phyloP scores from a whole-genome alignment of 805 yeast genomes.

The Teunomyces stri region DNA sequence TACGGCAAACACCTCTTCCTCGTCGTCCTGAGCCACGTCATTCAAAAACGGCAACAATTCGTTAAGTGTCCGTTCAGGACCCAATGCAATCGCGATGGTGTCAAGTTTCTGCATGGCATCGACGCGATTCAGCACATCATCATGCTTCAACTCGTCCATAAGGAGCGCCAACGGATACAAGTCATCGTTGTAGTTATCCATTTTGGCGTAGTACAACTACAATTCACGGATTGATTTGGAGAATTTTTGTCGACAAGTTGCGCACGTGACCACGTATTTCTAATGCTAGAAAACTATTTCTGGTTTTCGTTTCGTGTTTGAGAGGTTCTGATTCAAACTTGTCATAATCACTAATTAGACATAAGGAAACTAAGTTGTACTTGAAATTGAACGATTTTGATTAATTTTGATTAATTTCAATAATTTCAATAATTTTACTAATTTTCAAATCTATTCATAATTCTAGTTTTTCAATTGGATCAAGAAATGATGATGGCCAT shows the following conservation, averaged over 20 bases:
- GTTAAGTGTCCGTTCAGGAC: constrained; percentile 85
- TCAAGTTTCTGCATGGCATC: constrained; percentile 93
- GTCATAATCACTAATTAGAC: no score
- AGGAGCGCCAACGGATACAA: constrained; percentile 92
- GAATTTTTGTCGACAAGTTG: constrained; percentile 1
- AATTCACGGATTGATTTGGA: constrained; percentile 2
- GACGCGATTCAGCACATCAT: constrained; percentile 89
- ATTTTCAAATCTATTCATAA: no score
- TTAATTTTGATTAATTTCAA: no score
- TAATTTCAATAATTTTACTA: no score
- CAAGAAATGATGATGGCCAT: no score
- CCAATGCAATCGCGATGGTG: constrained; percentile 91
- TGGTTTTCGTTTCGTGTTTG: no score
- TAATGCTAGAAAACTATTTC: no score
- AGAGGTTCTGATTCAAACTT: no score
- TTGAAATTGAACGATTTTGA: no score
- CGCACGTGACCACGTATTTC: not conserved
- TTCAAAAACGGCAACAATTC: constrained; percentile 89
- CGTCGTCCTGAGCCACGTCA: constrained; percentile 92
- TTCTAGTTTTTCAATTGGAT: no score
- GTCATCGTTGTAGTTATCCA: constrained; percentile 50
- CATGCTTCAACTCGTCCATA: constrained; percentile 96
- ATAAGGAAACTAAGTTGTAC: no score
- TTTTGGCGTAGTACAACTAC: constrained; percentile 10
- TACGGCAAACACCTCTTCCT: constrained; percentile 94